Evolutionary conservation across 164 flowering plant species (phyloP), one percentile per base, ranked within the genome.

Genomic region (Platanus orientalis): DNA sequence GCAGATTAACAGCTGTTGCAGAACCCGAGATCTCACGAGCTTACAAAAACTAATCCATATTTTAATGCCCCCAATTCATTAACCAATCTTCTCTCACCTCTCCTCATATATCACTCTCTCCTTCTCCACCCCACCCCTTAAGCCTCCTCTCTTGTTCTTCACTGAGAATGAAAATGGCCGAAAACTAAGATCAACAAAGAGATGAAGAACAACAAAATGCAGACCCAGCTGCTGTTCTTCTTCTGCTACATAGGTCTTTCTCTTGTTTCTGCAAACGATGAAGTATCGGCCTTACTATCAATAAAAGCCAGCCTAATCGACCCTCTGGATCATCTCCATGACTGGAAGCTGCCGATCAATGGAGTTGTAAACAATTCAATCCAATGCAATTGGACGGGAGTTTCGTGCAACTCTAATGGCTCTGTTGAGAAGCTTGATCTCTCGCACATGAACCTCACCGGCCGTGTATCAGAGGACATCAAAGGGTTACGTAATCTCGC

Each of bases 381-480:
- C 42, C 85, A 83, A 53, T 93, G 98, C 66, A 80, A 76, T 34
- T 90, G 98, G 98, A 86, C 88, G 12, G 98, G 98, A 39, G 79
- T 93, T 1, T 49, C 39, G 40, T 93, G 98, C 84, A 83, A 75
- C 76, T 48, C 79, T 1, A 27, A 68, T 36, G 90, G 95, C 4
- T 58, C 51, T 13, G 86, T 93, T 10, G 85, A 86, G 45, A 69
- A 66, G 70, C 83, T 93, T 17, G 87, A 90, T 71, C 86, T 93
- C 61, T 83, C 96, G 20, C 59, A 66, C 73, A 84, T 76, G 92
- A 90, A 90, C 71, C 85, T 93, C 48, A 84, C 79, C 20, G 98
- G 98, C 23, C 54, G 39, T 0, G 54, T 93, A 2, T 78, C 94
- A 0, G 87, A 83, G 26, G 82, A 78, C 21, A 79, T 89, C 44